Evolutionary conservation across 2,329 filamentous ascomycete genomes (phyloP).

Genomic region (Tolypocladium guangdongense): DNA sequence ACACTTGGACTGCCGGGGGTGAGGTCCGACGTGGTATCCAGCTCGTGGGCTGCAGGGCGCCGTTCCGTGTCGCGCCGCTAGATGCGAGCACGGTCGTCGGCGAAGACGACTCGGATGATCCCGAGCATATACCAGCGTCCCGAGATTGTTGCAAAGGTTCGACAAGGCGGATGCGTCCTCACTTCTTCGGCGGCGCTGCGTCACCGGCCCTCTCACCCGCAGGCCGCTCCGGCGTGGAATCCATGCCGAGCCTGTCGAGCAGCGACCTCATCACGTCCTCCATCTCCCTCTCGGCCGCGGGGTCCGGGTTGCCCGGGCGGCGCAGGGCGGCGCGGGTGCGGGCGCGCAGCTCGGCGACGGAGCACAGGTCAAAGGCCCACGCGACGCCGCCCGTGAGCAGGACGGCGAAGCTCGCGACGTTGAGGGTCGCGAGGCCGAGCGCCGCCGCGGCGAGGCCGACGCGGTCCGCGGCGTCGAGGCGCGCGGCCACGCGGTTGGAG

Average conservation of each 20-base stretch:
- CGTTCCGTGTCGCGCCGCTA: neutral
- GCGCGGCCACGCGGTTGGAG: conserved; percentile 33
- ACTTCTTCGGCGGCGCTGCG: neutral
- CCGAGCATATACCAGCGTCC: no score
- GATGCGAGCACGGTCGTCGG: neutral
- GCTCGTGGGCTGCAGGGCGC: neutral
- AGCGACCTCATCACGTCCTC: conserved; percentile 50
- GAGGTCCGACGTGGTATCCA: neutral
- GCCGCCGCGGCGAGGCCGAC: conserved; percentile 68
- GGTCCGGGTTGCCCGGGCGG: conserved; percentile 21
- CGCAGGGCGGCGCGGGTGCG: conserved; percentile 31
- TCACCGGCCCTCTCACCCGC: neutral
- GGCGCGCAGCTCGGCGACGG: conserved; percentile 50
- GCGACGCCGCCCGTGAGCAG: conserved; percentile 62
- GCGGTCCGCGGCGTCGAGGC: conserved; percentile 18
- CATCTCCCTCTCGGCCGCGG: conserved; percentile 47
- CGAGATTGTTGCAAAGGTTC: neutral
- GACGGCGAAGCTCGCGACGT: conserved; percentile 66
- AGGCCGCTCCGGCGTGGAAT: conserved; percentile 1
- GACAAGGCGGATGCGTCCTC: neutral
- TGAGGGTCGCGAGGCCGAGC: conserved; percentile 76
- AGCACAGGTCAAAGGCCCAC: conserved; percentile 69
- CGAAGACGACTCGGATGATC: neutral
- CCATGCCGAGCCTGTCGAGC: conserved; percentile 39
- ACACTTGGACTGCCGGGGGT: neutral